Evolutionary conservation across 148 eudicot species (phyloP).

Genomic region (Polygonum aviculare): DNA sequence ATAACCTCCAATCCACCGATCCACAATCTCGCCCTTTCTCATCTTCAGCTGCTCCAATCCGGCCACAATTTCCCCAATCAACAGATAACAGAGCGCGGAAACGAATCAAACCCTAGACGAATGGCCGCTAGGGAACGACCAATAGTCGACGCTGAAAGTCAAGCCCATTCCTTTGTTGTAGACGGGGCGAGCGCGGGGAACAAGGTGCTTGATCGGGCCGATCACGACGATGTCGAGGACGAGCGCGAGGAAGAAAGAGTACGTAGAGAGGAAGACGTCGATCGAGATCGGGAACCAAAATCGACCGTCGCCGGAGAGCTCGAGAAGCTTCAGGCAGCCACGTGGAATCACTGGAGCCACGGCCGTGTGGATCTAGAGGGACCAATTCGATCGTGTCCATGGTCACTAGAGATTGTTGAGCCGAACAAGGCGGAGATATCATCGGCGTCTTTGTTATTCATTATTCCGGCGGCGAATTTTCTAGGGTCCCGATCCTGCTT

Average conservation of each 20-base stretch:
- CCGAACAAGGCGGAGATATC: constrained; percentile 19
- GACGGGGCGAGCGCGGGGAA: constrained; percentile 54
- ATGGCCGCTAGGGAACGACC: constrained; percentile 87
- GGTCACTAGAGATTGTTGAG: constrained; percentile 27
- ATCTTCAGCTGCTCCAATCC: constrained; percentile 26
- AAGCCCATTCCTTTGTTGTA: constrained; percentile 57
- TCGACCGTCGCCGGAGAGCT: constrained; percentile 76
- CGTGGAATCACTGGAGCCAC: constrained; percentile 45
- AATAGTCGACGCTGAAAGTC: constrained; percentile 63
- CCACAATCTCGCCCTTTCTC: constrained; percentile 21
- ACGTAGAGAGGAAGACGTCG: constrained; percentile 33
- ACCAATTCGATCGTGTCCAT: constrained; percentile 41
- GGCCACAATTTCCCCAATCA: constrained; percentile 12
- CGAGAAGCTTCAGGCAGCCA: constrained; percentile 52
- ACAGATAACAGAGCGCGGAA: constrained; percentile 35
- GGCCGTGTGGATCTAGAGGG: constrained; percentile 43
- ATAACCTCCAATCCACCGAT: constrained; percentile 22
- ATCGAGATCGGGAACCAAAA: constrained; percentile 66
- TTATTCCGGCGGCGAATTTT: constrained; percentile 7
- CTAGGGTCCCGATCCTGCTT: neutral
- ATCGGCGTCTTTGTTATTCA: constrained; percentile 13
- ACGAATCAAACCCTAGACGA: constrained; percentile 58
- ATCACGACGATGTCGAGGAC: constrained; percentile 43
- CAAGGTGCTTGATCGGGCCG: constrained; percentile 43
- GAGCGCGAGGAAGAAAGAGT: constrained; percentile 31